Base-by-base conservation (phyloP, 139 green algal species). In the Spirogloea muscicola region DNA sequence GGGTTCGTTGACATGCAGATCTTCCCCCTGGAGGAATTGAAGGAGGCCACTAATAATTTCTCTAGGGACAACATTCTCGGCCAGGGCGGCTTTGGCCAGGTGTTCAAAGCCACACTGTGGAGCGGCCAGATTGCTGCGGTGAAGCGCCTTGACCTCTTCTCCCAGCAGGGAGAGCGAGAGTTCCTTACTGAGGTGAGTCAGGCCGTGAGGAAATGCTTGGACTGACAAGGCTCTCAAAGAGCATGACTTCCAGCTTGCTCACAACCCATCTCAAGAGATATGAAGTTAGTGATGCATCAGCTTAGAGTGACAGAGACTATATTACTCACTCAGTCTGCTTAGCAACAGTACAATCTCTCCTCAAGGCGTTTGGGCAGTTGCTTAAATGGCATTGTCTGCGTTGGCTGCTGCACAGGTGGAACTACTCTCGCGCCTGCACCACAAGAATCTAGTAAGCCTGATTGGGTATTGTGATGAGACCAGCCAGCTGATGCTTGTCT, bases 401-500 rank as follows among this genome's bases (percentile, higher is more conserved):
- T n/a, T n/a, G n/a, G n/a, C n/a, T n/a, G n/a, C n/a, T n/a, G n/a
- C 10, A 13, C 49, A 76, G 67, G 64, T 73, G 34, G 27, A 64
- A 36, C 64, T 73, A 43, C 64, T 73, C 27, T 67, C 43, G 10
- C 64, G 64, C 27, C 64, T 73, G 42, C 64, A 73, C 46, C 64
- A 73, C 46, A 43, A 46, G 33, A 64, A 73, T 43, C 64, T 73
- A 36, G 64, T 73, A 18, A 73, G 44, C 64, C 42, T 73, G 9
- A 41, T 73, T 31, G 64, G 64, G 42, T 73, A 73, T 43, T 63
- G 64, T 27, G 64, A 62, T 25, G 64, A 73, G 43, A 43, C 60
- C 42, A 58, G 62, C 42, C 64, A 73, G 64, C 64, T 73, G 1
- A 61, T 61, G 16, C 64, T 73, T 13, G 64, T 73, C 34, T 73